Evolutionary conservation across 2,329 filamentous ascomycete genomes (phyloP).

Genomic region (Talaromyces islandicus): DNA sequence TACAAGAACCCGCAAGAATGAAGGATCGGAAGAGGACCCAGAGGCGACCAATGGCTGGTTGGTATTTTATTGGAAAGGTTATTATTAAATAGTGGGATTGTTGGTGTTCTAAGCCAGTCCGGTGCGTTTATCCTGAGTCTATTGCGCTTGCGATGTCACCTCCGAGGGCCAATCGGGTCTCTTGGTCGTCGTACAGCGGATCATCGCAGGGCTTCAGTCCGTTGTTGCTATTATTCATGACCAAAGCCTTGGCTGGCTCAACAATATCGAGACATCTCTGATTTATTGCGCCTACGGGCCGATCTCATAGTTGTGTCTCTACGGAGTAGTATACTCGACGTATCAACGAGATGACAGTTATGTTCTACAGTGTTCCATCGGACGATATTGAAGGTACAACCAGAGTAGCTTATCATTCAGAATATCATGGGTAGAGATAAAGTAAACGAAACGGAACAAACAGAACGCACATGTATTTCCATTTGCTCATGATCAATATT

Average conservation of each 20-base stretch:
- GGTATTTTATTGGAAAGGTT: not conserved
- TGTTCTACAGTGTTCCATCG: not conserved
- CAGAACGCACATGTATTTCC: not conserved
- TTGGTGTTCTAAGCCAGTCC: not conserved
- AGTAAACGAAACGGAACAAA: not conserved
- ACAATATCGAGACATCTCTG: not conserved
- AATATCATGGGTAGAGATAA: not conserved
- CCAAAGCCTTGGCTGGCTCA: not conserved
- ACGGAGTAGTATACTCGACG: too few species aligned
- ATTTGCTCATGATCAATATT: not conserved
- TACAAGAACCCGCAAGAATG: too few species aligned
- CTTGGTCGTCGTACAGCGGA: not conserved
- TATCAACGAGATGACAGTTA: not conserved
- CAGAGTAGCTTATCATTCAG: too few species aligned
- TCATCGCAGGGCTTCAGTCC: not conserved
- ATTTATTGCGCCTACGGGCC: not conserved
- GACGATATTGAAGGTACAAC: not conserved
- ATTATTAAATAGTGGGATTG: not conserved
- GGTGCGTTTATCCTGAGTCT: not conserved
- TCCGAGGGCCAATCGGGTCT: not conserved
- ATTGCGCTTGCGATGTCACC: not conserved
- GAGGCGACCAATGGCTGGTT: not conserved
- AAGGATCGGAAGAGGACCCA: not conserved
- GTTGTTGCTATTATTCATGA: not conserved
- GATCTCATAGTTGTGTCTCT: too few species aligned